Base-by-base conservation (phyloP, 1,284 basidiomycete species). In the Trichosporon sp. region DNA sequence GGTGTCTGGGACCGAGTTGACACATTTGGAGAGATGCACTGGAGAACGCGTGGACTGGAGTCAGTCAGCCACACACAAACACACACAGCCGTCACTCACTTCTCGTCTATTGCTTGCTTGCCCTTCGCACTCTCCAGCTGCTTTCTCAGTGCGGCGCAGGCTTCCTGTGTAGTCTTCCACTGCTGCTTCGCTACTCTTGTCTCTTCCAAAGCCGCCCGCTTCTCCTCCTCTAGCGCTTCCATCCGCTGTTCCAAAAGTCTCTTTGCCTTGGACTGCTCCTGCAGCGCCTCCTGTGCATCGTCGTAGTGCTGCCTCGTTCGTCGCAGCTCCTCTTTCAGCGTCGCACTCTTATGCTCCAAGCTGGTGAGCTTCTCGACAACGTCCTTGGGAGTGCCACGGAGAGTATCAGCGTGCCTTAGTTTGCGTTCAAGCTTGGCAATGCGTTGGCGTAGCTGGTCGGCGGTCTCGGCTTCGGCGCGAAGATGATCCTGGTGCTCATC, bases 361-460 rank as follows among this genome's bases (percentile, higher is more conserved):
- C 70, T 68, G 1, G n/a, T 61, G 7, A 54, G 68, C 6, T n/a
- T 31, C 12, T 51, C 40, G 4, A 54, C 43, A 1, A 10, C 10
- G 6, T 19, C 32, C 6, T 40, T 48, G 0, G 6, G 12, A 37
- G 51, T 69, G 21, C 14, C 4, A 26, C 68, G 63, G 1, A 16
- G n/a, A 2, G 4, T 40, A 14, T 32, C 32, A 21, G 40, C 40
- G n/a, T 66, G 67, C 4, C 69, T 38, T 2, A 70, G 43, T 8
- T 65, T 68, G 10, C 66, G 40, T 56, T 73, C 70, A 2, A 71
- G 54, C 12, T 40, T 54, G 8, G 68, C 74, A 14, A 79, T 75
- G 11, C 76, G 56, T 12, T 76, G 76, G 6, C 77, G 63, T 38
- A 81, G 66, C 11, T 76, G 75, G 0, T 66, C 66, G 2, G 76